phyloP scores from a whole-genome alignment of 2,329 filamentous ascomycete species.

The Colletotrichum costaricense region DNA sequence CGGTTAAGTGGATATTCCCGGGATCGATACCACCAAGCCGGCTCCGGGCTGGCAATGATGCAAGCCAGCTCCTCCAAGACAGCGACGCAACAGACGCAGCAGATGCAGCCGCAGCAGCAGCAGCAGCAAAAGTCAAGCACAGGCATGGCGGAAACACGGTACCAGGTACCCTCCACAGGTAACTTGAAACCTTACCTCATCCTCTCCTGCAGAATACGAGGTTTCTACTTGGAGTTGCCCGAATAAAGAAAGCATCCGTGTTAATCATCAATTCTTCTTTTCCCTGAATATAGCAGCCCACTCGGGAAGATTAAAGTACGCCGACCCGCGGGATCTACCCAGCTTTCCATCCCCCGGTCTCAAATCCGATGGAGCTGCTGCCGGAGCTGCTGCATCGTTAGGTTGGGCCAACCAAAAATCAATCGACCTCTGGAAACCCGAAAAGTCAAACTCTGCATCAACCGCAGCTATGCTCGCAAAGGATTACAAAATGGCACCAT shows the following conservation, averaged over 20 bases:
- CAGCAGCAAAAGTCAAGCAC: neutral
- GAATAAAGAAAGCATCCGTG: neutral
- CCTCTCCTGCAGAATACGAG: conserved; percentile 23
- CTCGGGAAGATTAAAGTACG: conserved; percentile 72
- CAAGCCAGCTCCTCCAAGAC: conserved; percentile 34
- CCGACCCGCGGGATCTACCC: conserved; percentile 77
- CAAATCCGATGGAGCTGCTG: conserved; percentile 67
- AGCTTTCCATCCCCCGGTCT: conserved; percentile 78
- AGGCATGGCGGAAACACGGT: conserved; percentile 35
- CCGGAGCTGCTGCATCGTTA: conserved; percentile 78
- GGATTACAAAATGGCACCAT: conserved; percentile 56
- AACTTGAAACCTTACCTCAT: conserved; percentile 23
- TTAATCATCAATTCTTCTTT: conserved; percentile 2
- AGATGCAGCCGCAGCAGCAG: neutral
- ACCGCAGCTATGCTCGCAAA: conserved; percentile 54
- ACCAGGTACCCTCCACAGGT: conserved; percentile 33
- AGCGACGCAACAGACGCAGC: conserved; percentile 9
- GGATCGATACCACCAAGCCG: conserved; percentile 31
- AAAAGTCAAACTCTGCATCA: conserved; percentile 63
- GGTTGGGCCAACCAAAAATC: conserved; percentile 78
- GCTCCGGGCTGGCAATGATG: conserved; percentile 31
- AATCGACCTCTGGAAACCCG: conserved; percentile 74
- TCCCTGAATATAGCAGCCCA: conserved; percentile 25
- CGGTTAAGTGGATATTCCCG: neutral
- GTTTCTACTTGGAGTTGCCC: neutral